Base-by-base conservation (phyloP, 768 basidiomycete species). In the Mycena maculata region DNA sequence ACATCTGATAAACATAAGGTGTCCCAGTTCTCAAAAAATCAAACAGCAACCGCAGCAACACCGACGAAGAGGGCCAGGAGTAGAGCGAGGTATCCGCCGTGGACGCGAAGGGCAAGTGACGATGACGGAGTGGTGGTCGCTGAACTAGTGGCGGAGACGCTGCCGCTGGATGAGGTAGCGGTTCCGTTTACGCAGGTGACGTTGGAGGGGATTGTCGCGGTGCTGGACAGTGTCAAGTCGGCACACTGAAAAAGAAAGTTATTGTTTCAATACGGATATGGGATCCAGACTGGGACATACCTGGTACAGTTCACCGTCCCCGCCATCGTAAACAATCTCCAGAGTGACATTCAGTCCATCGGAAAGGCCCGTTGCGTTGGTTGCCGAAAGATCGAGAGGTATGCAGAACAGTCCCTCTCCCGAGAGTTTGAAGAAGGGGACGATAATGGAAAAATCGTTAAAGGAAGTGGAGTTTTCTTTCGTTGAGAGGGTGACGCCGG, bases 301-400 rank as follows among this genome's bases (percentile, higher is more conserved):
- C 83, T 94, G 92, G 79, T 84, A 94, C 10, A 96, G 83, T 30
- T 74, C 50, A 23, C 88, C 89, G 73, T 95, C 93, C 38, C 92
- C 92, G 42, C 92, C 92, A 69, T 87, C 78, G 74, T 79, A 94
- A 30, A 86, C 69, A 25, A 93, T 72, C 81, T 92, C 89, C 52
- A 95, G 80, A 1, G 94, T 94, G 41, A 92, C 89, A 68, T 93
- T 90, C 22, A 87, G 83, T 11, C 93, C 92, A 64, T 90, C 83
- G 59, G 79, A 76, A 54, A 92, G 74, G 36, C 79, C 75, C 30
- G 92, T 79, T 36, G 81, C 80, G 42, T 84, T 82, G n/a, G 87
- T 79, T 0, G 78, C 72, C 1, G 81, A 75, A 55, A 95, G 79
- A 75, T 93, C 81, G 62, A 96, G 82, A 2, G 88, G 87, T 63